Percentiles rank a stretch among this genome's conserved stretches.
These are phyloP conservation scores for Xylariales sp. DNA, from an alignment of 2,329 filamentous ascomycete species.

Conservation along the genomic window DNA sequence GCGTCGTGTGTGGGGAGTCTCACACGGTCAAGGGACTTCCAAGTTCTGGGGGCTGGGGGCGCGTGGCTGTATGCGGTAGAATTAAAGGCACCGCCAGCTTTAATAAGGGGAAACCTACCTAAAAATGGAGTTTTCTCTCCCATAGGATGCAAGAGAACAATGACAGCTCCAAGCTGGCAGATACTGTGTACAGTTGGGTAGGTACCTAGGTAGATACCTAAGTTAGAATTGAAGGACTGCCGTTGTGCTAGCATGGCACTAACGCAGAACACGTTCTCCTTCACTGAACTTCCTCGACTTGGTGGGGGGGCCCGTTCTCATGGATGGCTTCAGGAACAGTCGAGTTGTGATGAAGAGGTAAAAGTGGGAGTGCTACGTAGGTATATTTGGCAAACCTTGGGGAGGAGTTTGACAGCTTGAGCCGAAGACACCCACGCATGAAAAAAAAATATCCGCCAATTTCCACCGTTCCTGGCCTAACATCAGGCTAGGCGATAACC, in stretches of 20 bases:
- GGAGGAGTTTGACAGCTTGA: not conserved
- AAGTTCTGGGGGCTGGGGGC: not conserved
- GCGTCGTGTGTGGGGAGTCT: slow-evolving; percentile 7
- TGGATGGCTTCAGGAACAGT: not conserved
- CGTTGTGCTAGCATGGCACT: slow-evolving; percentile 9
- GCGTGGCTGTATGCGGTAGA: slow-evolving; percentile 3
- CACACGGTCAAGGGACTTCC: slow-evolving; percentile 7
- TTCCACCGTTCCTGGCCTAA: slow-evolving; percentile 5
- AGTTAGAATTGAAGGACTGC: slow-evolving; percentile 2
- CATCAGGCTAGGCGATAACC: slow-evolving; percentile 3
- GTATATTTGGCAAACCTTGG: not conserved
- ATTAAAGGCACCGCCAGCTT: not conserved
- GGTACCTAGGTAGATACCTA: no score
- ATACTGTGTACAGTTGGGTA: no score
- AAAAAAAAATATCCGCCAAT: no score
- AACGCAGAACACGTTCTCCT: slow-evolving; percentile 7
- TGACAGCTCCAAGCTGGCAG: slow-evolving; percentile 8
- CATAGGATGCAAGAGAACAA: not conserved
- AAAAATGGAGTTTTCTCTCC: not conserved
- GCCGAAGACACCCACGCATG: slow-evolving; percentile 1
- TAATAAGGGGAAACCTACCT: not conserved
- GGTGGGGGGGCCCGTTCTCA: slow-evolving; percentile 3
- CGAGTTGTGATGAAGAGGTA: not conserved
- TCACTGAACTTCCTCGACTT: slow-evolving; percentile 8
- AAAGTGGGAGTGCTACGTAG: not conserved